Evolutionary conservation across 1,139 yeast genomes (phyloP), one percentile per base, ranked within the genome.

Genomic region (Candida glucosophila): DNA sequence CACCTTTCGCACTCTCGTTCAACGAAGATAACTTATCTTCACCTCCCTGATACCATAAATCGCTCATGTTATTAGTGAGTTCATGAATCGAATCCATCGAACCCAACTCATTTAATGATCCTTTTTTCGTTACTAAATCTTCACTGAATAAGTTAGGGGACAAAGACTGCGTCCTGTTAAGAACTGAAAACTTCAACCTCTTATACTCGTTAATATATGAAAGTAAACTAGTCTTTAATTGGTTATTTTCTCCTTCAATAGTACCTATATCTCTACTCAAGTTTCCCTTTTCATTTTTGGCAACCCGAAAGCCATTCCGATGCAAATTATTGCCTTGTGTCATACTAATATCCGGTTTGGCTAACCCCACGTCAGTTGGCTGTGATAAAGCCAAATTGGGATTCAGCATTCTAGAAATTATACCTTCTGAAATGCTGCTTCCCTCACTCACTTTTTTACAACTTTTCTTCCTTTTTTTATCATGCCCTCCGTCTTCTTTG

Each of bases 121-220:
- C 36, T 37, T 57, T 57, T 20, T 51, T 45, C 13, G 39, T 39
- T 11, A 28, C 24, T 15, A 25, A 25, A 12, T 24, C 25, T 17
- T 33, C 36, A 12, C 28, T 26, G 14, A 26, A 27, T 14, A 33
- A 13, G 12, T 29, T 27, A 14, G 20, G 29, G 8, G n/a, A n/a
- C n/a, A n/a, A n/a, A n/a, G 32, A 6, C 18, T 24, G 28, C 10
- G 30, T 27, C 20, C 41, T 40, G 27, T 48, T 41, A 25, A 51
- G 43, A 15, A 63, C 65, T 35, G 48, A 41, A 24, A 46, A 47
- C 31, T 55, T 53, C 35, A 64, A 47, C 25, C 53, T 46, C 36
- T 61, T 61, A 40, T 63, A 64, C 31, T 63, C 69, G 29, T 62
- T 58, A 19, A 64, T 62, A 29, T 63, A 47, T 22, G 52, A 44